These are phyloP conservation scores for Canariomyces notabilis DNA, from an alignment of 2,329 filamentous ascomycete species.

Conservation along the genomic window DNA sequence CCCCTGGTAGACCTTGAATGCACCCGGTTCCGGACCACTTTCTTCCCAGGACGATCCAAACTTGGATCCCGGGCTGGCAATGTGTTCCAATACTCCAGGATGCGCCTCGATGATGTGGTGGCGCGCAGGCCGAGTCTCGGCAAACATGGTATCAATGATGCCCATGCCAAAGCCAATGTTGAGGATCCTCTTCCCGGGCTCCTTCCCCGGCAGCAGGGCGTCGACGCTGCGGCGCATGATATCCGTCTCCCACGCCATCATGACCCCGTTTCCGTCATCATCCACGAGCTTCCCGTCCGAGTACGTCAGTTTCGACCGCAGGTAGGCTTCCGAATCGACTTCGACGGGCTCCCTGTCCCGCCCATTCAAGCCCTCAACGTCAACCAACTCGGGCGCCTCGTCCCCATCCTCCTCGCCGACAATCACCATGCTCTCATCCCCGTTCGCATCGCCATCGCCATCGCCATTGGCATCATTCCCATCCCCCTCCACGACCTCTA, in stretches of 20 bases:
- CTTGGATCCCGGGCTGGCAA: conserved; percentile 42
- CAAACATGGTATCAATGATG: conserved; percentile 75
- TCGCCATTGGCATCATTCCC: conserved; percentile 39
- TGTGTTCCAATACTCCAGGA: conserved; percentile 65
- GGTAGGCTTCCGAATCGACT: conserved; percentile 63
- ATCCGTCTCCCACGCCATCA: conserved; percentile 89
- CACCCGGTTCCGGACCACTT: conserved; percentile 55
- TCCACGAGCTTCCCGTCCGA: conserved; percentile 65
- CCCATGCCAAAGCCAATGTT: conserved; percentile 92
- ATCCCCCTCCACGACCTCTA: conserved; percentile 42
- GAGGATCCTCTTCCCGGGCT: conserved; percentile 60
- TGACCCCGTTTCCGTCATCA: conserved; percentile 72
- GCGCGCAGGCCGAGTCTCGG: conserved; percentile 57
- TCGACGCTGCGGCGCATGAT: conserved; percentile 78
- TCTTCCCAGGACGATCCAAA: conserved; percentile 55
- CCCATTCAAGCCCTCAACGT: conserved; percentile 18
- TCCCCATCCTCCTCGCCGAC: conserved; percentile 29
- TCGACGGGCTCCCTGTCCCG: conserved; percentile 31
- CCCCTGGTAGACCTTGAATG: conserved; percentile 67
- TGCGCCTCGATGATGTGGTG: conserved; percentile 90
- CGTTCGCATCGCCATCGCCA: conserved; percentile 34
- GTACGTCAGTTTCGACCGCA: conserved; percentile 62
- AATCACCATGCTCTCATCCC: conserved; percentile 16
- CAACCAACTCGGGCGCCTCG: conserved; percentile 28
- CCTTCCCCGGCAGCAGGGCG: conserved; percentile 46